phyloP scores from a whole-genome alignment of 306 rosid species.

The Oxytropis ochrocephala region DNA sequence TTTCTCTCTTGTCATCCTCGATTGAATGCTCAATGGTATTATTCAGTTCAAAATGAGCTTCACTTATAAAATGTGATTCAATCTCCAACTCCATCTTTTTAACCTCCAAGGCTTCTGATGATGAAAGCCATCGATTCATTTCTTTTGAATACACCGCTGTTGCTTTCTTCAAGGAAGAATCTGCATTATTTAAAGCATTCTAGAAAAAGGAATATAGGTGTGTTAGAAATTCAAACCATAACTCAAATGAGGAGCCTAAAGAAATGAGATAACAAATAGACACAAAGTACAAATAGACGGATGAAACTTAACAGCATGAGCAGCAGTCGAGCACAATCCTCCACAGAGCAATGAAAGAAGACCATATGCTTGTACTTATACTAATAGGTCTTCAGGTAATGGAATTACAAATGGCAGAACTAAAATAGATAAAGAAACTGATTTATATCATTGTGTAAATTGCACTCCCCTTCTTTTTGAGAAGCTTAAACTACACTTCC shows the following conservation, averaged over 20 bases:
- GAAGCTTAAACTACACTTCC: neutral
- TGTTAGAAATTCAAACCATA: slow-evolving; percentile 10
- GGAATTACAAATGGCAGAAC: neutral
- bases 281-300: neutral
- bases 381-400: slow-evolving; percentile 8
- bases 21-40: slow-evolving; percentile 49
- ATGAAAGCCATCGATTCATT: slow-evolving; percentile 49
- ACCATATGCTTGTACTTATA: neutral
- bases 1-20: slow-evolving; percentile 59
- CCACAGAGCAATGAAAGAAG: neutral
- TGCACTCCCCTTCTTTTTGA: neutral
- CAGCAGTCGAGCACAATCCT: neutral
- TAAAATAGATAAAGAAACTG: neutral
- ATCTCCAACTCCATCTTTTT: slow-evolving; percentile 75
- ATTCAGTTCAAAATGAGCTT: slow-evolving; percentile 47
- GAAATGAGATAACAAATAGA: slow-evolving; percentile 1
- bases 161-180: slow-evolving; percentile 38
- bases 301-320: neutral
- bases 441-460: neutral
- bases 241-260: slow-evolving; percentile 9
- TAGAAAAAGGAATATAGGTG: slow-evolving; percentile 14
- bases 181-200: slow-evolving; percentile 62
- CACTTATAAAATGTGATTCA: slow-evolving; percentile 53
- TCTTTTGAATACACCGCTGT: slow-evolving; percentile 37
- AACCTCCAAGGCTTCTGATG: slow-evolving; percentile 61